A percentile compares a stretch with the other conserved stretches of the same genome.
Evolutionary conservation across 108 stramenopile genomes (phyloP).

Genomic region (Cylindrotheca closterium): DNA sequence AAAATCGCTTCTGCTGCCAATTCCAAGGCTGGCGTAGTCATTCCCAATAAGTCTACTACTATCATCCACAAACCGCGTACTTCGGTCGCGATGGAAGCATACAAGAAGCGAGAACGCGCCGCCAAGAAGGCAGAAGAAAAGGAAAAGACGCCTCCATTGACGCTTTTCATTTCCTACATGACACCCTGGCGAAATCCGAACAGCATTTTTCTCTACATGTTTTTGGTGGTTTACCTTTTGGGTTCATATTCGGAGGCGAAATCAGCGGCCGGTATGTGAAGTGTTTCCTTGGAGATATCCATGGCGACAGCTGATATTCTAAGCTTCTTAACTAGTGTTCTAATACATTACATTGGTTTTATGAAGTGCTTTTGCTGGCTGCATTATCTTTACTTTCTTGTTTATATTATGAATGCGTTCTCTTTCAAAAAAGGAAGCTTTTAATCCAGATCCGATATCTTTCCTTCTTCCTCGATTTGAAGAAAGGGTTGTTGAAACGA

Average conservation of each 20-base stretch:
- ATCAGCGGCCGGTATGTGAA: not conserved
- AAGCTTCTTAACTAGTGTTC: no score
- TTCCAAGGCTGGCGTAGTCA: no score
- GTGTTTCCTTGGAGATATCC: not conserved
- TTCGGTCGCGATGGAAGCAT: no score
- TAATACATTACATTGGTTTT: no score
- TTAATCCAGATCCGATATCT: no score
- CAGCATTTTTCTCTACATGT: constrained; percentile 52
- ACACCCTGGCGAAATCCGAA: constrained; percentile 60
- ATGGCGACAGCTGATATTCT: no score
- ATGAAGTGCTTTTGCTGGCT: not conserved
- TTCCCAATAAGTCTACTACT: no score
- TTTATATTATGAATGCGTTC: not conserved
- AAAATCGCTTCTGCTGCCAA: no score
- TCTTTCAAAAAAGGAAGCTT: no score
- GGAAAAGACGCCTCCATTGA: not conserved
- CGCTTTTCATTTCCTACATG: constrained; percentile 32
- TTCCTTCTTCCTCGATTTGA: not conserved
- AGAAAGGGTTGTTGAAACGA: not conserved
- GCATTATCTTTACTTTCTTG: not conserved
- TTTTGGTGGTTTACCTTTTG: constrained; percentile 34
- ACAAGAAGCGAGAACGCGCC: not conserved
- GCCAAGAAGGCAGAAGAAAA: not conserved
- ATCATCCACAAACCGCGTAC: no score
- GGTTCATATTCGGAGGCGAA: constrained; percentile 29